Evolutionary conservation across 2,329 filamentous ascomycete species (phyloP), one percentile per base, ranked within the genome.

Genomic region (Torrubiella hemipterigena): DNA sequence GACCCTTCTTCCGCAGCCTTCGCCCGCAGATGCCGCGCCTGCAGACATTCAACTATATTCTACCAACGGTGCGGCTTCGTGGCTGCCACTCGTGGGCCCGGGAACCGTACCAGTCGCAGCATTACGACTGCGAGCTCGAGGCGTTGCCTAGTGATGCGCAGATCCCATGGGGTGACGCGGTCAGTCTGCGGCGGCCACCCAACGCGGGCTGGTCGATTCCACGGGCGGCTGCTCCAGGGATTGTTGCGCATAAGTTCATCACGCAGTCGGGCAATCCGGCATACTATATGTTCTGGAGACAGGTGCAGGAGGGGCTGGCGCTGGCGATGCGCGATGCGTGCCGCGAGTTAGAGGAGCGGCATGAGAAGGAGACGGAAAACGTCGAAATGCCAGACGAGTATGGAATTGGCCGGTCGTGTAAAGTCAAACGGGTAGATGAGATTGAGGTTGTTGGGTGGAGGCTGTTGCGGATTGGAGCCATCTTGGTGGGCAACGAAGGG

Each of bases 61-160:
- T 51, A 2, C 47, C 47, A 0, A 35, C 40, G 15, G 32, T 45
- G 16, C 39, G 50, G 1, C 43, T 49, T 11, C 42, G 38, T 16
- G 47, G 50, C 13, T 44, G 43, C 11, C 31, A 44, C 17, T 44
- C 41, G 8, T 47, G 39, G 37, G 47, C 45, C 1, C 38, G 48
- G 4, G 48, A 54, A 18, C 48, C 48, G 3, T 46, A 39, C n/a
- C 38, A 40, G 3, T 40, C 42, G 2, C 30, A 37, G 8, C 17
- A 32, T 7, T 42, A 43, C 12, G 26, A 31, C 2, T 39, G 43
- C 9, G 21, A 43, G 5, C 34, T 51, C 10, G 22, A 32, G 4
- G 27, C 31, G 3, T 36, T 55, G 4, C 45, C 49, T 2, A 33
- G 32, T 10, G 13, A 23, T 1, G 38, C 40, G 5, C 29, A 29